Conservation (phyloP, 2,329 filamentous ascomycete genomes). For the Aspergillus unguis region DNA sequence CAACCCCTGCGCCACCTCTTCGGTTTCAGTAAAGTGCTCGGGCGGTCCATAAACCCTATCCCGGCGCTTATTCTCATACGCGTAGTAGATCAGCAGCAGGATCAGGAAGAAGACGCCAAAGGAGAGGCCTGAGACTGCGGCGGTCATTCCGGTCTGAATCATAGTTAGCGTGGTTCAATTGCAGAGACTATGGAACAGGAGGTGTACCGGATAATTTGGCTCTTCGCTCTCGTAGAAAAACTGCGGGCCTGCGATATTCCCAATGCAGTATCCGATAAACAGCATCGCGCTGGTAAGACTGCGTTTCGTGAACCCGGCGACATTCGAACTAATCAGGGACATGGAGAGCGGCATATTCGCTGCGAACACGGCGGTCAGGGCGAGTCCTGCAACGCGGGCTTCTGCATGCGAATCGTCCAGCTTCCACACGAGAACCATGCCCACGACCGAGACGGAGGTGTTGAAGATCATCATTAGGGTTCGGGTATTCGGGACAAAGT, state of each 20-base stretch:
- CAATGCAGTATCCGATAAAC: conserved; percentile 45
- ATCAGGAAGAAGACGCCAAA: conserved; percentile 31
- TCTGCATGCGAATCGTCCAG: conserved; percentile 23
- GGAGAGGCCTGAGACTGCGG: conserved; percentile 29
- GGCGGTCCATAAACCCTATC: conserved; percentile 27
- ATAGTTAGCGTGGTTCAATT: neutral
- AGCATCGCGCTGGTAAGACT: conserved; percentile 43
- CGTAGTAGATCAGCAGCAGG: conserved; percentile 28
- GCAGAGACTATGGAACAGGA: neutral
- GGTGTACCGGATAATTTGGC: conserved; percentile 29
- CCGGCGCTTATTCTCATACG: conserved; percentile 30
- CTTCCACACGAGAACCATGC: conserved; percentile 34
- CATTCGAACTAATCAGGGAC: conserved; percentile 35
- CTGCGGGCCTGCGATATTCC: conserved; percentile 35
- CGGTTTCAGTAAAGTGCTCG: conserved; percentile 22
- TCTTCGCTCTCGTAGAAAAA: conserved; percentile 33
- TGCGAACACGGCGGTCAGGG: conserved; percentile 32
- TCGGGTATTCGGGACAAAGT: conserved; percentile 25
- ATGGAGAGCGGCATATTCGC: conserved; percentile 34
- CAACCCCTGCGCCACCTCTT: conserved; percentile 30
- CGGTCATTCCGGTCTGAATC: conserved; percentile 33
- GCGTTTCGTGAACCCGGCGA: conserved; percentile 37
- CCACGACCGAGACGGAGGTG: conserved; percentile 26
- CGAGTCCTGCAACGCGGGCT: conserved; percentile 30
- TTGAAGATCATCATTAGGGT: conserved; percentile 36